Conservation (phyloP, 257 asterid genomes). For the Scutellaria barbata region DNA sequence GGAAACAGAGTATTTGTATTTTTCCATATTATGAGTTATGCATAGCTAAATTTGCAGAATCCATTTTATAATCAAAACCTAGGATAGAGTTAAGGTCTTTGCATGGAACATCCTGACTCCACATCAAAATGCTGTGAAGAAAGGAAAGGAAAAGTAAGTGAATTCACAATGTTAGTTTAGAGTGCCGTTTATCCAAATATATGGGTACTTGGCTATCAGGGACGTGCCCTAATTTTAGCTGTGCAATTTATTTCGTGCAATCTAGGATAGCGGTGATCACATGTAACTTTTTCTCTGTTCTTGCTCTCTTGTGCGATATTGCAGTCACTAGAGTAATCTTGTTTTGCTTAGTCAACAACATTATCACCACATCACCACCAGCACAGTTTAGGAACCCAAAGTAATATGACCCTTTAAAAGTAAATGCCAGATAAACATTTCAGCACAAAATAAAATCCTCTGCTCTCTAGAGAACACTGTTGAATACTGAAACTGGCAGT, state of each 20-base stretch:
- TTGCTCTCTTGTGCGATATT: not conserved
- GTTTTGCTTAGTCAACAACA: not conserved
- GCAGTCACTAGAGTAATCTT: not conserved
- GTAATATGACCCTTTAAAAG: not conserved
- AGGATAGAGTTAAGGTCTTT: not conserved
- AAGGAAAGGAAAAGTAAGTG: not conserved
- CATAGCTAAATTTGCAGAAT: slow-evolving; percentile 16
- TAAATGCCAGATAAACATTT: not conserved
- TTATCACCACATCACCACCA: slow-evolving; percentile 15
- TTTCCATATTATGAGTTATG: slow-evolving; percentile 13
- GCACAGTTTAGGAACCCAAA: not conserved
- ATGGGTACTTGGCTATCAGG: not conserved
- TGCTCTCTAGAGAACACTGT: not conserved
- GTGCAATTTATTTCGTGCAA: not conserved
- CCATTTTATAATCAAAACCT: slow-evolving; percentile 2
- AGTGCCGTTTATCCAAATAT: not conserved
- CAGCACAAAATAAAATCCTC: not conserved
- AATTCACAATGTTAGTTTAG: not conserved
- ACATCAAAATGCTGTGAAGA: not conserved
- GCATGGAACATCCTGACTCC: not conserved
- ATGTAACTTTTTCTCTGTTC: not conserved
- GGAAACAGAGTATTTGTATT: slow-evolving; percentile 15
- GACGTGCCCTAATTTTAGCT: not conserved
- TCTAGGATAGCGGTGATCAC: not conserved
- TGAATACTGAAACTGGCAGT: slow-evolving; percentile 16